phyloP scores from a whole-genome alignment of 306 rosid species.

The Cucurbita maxima region DNA sequence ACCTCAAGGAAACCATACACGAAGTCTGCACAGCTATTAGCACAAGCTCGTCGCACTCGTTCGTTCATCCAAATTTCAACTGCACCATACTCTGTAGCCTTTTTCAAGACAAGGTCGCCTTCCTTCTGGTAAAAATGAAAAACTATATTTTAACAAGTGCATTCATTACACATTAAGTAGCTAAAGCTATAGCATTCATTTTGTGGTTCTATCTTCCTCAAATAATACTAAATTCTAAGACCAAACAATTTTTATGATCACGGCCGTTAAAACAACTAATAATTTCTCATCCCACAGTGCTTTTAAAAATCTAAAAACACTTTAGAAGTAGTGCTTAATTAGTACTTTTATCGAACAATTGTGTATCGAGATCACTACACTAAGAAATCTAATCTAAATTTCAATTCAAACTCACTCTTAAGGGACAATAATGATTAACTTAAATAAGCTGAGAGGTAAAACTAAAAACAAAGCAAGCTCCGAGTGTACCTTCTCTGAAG shows the following conservation, averaged over 20 bases:
- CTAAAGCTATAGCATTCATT: background rate
- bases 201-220: background rate
- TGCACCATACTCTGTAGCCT: constrained; percentile 90
- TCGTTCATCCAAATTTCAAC: constrained; percentile 99
- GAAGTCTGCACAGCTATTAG: constrained; percentile 83
- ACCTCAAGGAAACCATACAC: constrained; percentile 88
- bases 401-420: background rate
- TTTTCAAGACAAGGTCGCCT: constrained; percentile 85
- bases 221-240: background rate
- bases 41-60: constrained; percentile 91
- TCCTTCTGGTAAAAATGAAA: constrained; percentile 45
- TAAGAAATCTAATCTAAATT: background rate
- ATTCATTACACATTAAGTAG: background rate
- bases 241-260: background rate
- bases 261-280: background rate
- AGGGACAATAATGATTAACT: background rate
- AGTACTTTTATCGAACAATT: background rate
- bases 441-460: background rate
- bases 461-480: background rate
- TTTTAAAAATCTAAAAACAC: background rate
- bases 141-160: background rate
- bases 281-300: background rate
- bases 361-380: background rate
- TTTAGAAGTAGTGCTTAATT: background rate
- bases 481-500: constrained; percentile 54